These are phyloP conservation scores for Echeveria elegans DNA, from an alignment of 164 flowering plant species.

Conservation along the genomic window DNA sequence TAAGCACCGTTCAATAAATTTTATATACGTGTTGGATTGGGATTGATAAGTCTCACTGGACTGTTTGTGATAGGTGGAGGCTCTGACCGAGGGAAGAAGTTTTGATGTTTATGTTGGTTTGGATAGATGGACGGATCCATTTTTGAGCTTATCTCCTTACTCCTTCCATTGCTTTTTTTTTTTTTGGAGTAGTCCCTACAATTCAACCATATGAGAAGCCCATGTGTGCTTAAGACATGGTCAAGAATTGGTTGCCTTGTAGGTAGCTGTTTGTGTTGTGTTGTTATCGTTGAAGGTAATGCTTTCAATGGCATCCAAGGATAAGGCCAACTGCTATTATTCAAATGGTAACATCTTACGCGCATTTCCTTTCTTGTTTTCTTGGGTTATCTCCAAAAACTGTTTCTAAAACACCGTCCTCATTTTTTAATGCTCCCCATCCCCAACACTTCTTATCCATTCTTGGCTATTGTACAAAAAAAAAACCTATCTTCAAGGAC, in stretches of 20 bases:
- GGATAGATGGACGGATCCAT: not conserved
- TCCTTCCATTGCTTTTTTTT: not conserved
- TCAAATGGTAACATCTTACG: not conserved
- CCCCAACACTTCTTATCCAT: not conserved
- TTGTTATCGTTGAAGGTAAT: not conserved
- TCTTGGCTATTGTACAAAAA: not conserved
- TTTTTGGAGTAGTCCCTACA: not conserved
- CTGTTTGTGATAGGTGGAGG: not conserved
- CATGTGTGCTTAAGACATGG: not conserved
- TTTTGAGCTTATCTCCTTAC: not conserved
- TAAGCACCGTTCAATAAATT: not conserved
- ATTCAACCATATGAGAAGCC: not conserved
- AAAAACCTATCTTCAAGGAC: no score
- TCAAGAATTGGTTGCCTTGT: conserved; percentile 2
- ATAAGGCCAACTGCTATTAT: no score
- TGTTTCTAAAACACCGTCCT: not conserved
- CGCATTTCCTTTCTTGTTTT: not conserved
- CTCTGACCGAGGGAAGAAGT: not conserved
- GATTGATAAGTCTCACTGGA: not conserved
- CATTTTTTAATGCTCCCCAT: not conserved
- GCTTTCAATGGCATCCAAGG: not conserved
- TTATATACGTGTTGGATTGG: conserved; percentile 7
- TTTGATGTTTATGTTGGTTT: not conserved
- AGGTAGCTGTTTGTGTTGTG: not conserved
- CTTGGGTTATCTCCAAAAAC: not conserved